Evolutionary conservation across 2,329 filamentous ascomycete genomes (phyloP).

Genomic region (Phoma sp.): DNA sequence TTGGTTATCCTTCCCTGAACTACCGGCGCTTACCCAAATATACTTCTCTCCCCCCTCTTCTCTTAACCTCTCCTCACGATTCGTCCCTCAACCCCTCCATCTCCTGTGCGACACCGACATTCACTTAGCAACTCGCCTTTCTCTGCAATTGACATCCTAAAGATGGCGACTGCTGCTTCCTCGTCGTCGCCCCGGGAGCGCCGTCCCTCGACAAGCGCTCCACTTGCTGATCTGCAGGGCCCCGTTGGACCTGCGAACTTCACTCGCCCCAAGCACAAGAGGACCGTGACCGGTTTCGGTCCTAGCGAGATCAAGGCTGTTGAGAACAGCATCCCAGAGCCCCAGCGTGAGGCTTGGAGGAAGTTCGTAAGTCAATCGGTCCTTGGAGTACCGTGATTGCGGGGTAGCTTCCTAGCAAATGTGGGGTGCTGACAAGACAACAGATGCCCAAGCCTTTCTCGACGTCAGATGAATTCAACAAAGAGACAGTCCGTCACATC

Average conservation of each 20-base stretch:
- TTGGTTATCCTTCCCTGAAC: conserved; percentile 1
- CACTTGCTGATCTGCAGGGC: conserved; percentile 84
- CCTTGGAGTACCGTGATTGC: conserved; percentile 11
- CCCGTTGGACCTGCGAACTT: conserved; percentile 80
- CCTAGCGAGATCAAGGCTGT: conserved; percentile 90
- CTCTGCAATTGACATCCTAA: conserved; percentile 38
- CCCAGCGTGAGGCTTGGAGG: conserved; percentile 78
- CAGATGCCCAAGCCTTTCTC: conserved; percentile 73
- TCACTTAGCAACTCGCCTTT: conserved; percentile 33
- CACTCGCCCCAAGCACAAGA: conserved; percentile 92
- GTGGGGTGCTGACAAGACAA: conserved; percentile 20
- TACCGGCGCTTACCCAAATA: conserved; percentile 11
- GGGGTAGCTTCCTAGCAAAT: conserved; percentile 23
- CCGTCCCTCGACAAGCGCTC: conserved; percentile 79
- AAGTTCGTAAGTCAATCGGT: conserved; percentile 60
- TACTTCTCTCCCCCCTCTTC: conserved; percentile 9
- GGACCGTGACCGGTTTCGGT: conserved; percentile 94
- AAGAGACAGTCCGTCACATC: conserved; percentile 88
- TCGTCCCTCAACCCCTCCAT: conserved; percentile 36
- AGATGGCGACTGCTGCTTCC: conserved; percentile 39
- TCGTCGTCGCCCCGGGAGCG: conserved; percentile 69
- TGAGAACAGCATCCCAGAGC: conserved; percentile 89
- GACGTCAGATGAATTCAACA: conserved; percentile 80
- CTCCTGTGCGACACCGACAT: conserved; percentile 31
- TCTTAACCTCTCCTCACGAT: conserved; percentile 6